Conservation (phyloP, 1,284 basidiomycete genomes). For the Moniliophthora roreri region DNA sequence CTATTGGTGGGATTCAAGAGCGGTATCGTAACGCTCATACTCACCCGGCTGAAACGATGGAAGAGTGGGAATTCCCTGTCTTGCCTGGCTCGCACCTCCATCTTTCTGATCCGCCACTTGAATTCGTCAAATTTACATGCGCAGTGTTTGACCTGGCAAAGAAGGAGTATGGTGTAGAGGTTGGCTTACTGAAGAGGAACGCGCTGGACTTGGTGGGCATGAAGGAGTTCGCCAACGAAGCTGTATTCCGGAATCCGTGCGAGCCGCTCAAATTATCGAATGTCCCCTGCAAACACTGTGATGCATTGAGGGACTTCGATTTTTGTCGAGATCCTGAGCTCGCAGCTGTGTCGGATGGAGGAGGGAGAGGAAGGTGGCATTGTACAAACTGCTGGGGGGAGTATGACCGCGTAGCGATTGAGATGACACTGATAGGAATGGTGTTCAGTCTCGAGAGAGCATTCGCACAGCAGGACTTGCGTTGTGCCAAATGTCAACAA, state of each 20-base stretch:
- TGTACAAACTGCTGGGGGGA: slow-evolving; percentile 79
- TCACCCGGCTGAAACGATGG: slow-evolving; percentile 52
- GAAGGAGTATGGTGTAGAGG: slow-evolving; percentile 76
- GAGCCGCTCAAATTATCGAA: slow-evolving; percentile 86
- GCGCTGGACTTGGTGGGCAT: slow-evolving; percentile 88
- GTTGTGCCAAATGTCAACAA: slow-evolving; percentile 87
- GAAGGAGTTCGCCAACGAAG: slow-evolving; percentile 85
- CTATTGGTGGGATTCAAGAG: slow-evolving; percentile 69
- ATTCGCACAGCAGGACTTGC: slow-evolving; percentile 88
- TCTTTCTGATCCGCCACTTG: slow-evolving; percentile 78
- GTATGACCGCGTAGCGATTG: slow-evolving; percentile 85
- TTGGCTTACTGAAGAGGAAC: slow-evolving; percentile 88
- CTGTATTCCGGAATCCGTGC: slow-evolving; percentile 90
- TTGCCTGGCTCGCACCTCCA: slow-evolving; percentile 86
- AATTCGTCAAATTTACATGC: slow-evolving; percentile 89
- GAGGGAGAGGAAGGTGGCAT: slow-evolving; percentile 58
- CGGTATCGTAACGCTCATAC: slow-evolving; percentile 62
- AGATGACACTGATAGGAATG: slow-evolving; percentile 82
- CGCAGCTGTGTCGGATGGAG: slow-evolving; percentile 52
- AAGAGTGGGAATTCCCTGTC: slow-evolving; percentile 77
- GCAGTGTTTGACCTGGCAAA: slow-evolving; percentile 79
- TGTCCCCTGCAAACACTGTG: slow-evolving; percentile 91
- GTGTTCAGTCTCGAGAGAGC: slow-evolving; percentile 72
- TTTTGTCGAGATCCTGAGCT: slow-evolving; percentile 93
- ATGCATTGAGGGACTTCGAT: slow-evolving; percentile 88